Base-by-base conservation (phyloP, 352 stramenopile species). In the Globisporangium echinulatum region DNA sequence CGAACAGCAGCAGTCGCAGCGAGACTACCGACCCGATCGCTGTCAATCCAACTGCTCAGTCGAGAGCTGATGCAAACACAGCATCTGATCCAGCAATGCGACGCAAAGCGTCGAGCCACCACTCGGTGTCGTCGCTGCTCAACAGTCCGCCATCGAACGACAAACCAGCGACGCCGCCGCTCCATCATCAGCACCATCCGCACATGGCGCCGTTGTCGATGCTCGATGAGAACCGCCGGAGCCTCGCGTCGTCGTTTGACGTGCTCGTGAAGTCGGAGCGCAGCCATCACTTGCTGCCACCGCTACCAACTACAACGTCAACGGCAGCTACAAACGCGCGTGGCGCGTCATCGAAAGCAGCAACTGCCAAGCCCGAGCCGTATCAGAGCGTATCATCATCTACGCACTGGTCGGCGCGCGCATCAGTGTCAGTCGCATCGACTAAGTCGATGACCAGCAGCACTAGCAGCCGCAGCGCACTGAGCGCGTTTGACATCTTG, bases 401-500 rank as follows among this genome's bases (percentile, higher is more conserved):
- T 7, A 47, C 50, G 11, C 54, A 49, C 71, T 53, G 74, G 69
- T 54, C 46, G 54, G 59, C 44, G 52, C 67, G 64, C 9, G 42
- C 42, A 14, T 5, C 42, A 47, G 42, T 14, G 8, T 47, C 54
- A 2, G 10, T 53, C 37, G 47, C 49, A 15, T 62, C 44, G 19
- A 49, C 37, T 17, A 59, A 60, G 49, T 33, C 33, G 4, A 25
- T 25, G 7, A n/a, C 3, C 3, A 48, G 14, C 13, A 44, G 25
- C 5, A 39, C 15, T 44, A 58, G 52, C 51, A 52, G 57, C 13
- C 60, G 70, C 33, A 64, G 71, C 37, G 60, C 70, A 15, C 63
- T 89, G n/a, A 93, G 81, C 43, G 80, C 82, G 5, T 92, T 94
- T 54, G 85, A 94, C 58, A 94, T 94, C 38, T 61, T 94, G 33